These are phyloP conservation scores for Botryobasidium botryosum DNA, from an alignment of 768 basidiomycete species.

Conservation along the genomic window DNA sequence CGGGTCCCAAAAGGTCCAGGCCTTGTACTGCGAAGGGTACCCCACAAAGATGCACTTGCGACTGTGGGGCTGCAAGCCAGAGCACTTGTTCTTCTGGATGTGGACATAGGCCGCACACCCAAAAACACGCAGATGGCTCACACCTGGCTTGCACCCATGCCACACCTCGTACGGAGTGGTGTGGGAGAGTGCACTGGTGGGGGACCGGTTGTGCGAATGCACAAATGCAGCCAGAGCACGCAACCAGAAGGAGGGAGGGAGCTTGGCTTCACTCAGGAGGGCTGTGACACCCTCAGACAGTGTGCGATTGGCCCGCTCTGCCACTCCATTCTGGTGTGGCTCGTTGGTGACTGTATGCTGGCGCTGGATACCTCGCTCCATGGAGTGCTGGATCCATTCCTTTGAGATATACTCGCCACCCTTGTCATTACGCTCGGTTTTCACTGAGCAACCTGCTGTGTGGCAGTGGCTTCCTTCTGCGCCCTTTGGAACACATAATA, in stretches of 20 bases:
- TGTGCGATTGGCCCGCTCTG: conserved; percentile 6
- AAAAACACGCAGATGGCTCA: conserved; percentile 22
- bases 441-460: no score
- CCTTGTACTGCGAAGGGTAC: conserved; percentile 21
- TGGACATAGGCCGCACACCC: conserved; percentile 26
- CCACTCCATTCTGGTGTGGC: conserved; percentile 10
- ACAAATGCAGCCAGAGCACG: conserved; percentile 1
- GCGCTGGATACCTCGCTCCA: conserved; percentile 4
- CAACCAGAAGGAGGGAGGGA: conserved; percentile 7
- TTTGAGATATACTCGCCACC: conserved; percentile 11
- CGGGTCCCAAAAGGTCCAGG: conserved; percentile 20
- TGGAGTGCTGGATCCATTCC: background rate
- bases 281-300: background rate
- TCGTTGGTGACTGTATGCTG: conserved; percentile 6
- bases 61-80: conserved; percentile 9
- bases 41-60: conserved; percentile 25
- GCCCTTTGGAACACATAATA: no score
- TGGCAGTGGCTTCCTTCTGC: no score
- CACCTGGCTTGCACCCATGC: conserved; percentile 5
- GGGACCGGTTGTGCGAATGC: conserved; percentile 1
- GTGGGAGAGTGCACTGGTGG: background rate
- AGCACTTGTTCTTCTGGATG: conserved; percentile 19
- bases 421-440: conserved; percentile 8
- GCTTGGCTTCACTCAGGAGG: conserved; percentile 1
- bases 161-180: conserved; percentile 8